Conservation (phyloP, 495 filamentous ascomycete genomes). For the Oidiodendron maius region DNA sequence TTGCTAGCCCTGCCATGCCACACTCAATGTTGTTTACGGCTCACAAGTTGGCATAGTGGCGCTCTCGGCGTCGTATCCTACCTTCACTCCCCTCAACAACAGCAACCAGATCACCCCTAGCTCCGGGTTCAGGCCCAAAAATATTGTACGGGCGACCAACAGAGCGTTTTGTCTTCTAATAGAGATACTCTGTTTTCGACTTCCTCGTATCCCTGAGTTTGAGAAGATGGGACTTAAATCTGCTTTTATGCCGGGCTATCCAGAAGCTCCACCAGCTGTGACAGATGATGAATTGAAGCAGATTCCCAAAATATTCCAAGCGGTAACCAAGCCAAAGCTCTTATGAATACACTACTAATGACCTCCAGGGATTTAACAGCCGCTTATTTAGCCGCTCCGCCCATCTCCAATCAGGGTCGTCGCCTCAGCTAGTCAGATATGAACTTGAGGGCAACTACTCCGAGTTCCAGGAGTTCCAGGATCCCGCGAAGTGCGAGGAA, state of each 20-base stretch:
- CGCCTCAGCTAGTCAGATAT: neutral
- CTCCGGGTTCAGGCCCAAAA: too few relatives aligned
- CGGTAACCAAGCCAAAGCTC: too few relatives aligned
- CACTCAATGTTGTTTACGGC: too few relatives aligned
- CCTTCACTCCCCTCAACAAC: too few relatives aligned
- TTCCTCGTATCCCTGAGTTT: too few relatives aligned
- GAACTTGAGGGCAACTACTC: neutral
- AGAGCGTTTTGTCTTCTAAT: too few relatives aligned
- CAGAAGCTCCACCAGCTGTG: neutral
- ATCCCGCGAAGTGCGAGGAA: neutral
- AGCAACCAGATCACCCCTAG: too few relatives aligned
- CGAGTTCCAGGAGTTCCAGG: neutral
- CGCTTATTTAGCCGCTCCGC: constrained; percentile 1
- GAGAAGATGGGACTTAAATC: neutral
- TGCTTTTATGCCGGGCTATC: neutral
- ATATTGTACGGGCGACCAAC: too few relatives aligned
- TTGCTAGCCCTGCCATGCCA: too few relatives aligned
- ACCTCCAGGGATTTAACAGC: constrained; percentile 3
- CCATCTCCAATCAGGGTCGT: neutral
- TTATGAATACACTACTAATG: neutral
- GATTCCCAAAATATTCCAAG: neutral
- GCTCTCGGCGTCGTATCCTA: too few relatives aligned
- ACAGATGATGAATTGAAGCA: neutral
- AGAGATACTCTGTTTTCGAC: too few relatives aligned
- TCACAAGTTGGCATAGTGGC: too few relatives aligned